These are phyloP conservation scores for Sporormia fimetaria DNA, from an alignment of 495 filamentous ascomycete species.

Conservation along the genomic window DNA sequence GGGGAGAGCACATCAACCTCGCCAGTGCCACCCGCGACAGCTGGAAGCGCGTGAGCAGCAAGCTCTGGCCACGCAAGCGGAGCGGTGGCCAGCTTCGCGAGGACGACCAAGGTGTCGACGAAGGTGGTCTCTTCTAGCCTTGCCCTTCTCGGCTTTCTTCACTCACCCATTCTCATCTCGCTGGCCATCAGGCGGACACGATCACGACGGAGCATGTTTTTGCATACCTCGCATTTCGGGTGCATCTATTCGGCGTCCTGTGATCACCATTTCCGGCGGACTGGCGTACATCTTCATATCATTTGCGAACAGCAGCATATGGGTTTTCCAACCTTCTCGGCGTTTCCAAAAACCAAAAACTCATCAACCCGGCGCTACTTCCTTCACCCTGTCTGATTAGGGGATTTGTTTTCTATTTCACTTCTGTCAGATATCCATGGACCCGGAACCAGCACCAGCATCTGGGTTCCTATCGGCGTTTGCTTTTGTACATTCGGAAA, in stretches of 20 bases:
- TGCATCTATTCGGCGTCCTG: slow-evolving; percentile 14
- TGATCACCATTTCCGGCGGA: slow-evolving; percentile 6
- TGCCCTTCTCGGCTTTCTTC: not conserved
- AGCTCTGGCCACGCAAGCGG: slow-evolving; percentile 23
- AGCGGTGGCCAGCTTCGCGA: slow-evolving; percentile 21
- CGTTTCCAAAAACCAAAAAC: no score
- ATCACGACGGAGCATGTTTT: slow-evolving; percentile 9
- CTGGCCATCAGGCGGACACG: slow-evolving; percentile 1
- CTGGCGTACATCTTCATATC: slow-evolving; percentile 5
- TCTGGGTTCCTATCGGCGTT: no score
- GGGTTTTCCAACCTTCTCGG: no score
- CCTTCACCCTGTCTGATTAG: no score
- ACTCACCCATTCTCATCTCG: not conserved
- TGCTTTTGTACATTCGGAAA: no score
- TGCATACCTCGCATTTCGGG: slow-evolving; percentile 15
- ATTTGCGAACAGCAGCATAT: no score
- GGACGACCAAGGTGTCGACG: slow-evolving; percentile 22
- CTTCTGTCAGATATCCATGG: no score
- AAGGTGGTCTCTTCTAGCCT: slow-evolving; percentile 21
- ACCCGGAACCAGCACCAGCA: no score
- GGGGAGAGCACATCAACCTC: slow-evolving; percentile 18
- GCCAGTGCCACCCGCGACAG: slow-evolving; percentile 21
- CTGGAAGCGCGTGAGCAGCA: slow-evolving; percentile 26
- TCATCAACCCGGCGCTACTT: no score
- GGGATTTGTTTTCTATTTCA: no score